These are phyloP conservation scores for Sporothrix inflata DNA, from an alignment of 2,329 filamentous ascomycete genomes.

Conservation along the genomic window DNA sequence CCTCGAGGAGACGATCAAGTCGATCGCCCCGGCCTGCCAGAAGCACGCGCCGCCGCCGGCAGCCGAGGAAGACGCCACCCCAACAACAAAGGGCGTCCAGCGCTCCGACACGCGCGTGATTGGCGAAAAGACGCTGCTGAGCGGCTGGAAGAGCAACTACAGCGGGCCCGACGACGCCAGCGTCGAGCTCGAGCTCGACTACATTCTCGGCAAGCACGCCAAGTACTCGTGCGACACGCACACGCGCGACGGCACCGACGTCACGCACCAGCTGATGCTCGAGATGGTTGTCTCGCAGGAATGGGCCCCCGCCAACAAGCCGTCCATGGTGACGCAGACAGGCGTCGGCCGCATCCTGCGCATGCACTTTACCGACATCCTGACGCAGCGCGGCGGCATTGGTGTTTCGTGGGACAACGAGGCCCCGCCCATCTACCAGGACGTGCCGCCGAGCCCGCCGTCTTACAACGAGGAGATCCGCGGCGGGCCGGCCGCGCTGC, in stretches of 20 bases:
- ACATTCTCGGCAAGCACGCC: conserved; percentile 60
- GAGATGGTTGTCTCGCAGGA: conserved; percentile 96
- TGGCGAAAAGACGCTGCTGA: conserved; percentile 78
- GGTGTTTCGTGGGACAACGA: conserved; percentile 98
- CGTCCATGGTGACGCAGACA: conserved; percentile 74
- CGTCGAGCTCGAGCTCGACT: conserved; percentile 81
- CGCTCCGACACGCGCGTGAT: conserved; percentile 78
- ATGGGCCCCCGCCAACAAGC: conserved; percentile 72
- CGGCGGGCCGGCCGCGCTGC: conserved; percentile 36
- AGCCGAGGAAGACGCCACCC: background rate
- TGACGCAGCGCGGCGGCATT: conserved; percentile 83
- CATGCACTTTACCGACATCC: conserved; percentile 82
- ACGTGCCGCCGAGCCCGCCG: conserved; percentile 86
- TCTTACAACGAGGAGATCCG: conserved; percentile 56
- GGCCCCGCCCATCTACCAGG: conserved; percentile 88
- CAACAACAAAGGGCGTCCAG: conserved; percentile 62
- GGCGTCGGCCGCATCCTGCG: conserved; percentile 87
- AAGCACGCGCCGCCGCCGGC: conserved; percentile 64
- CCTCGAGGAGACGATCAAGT: conserved; percentile 84
- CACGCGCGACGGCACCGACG: conserved; percentile 72
- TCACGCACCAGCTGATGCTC: conserved; percentile 83
- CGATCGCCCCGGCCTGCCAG: conserved; percentile 76
- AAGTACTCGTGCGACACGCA: conserved; percentile 79
- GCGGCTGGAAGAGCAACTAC: conserved; percentile 83
- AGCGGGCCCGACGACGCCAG: conserved; percentile 54